Conservation (phyloP, 1,284 basidiomycete species). For the Pyrrhoderma lamaoense region DNA sequence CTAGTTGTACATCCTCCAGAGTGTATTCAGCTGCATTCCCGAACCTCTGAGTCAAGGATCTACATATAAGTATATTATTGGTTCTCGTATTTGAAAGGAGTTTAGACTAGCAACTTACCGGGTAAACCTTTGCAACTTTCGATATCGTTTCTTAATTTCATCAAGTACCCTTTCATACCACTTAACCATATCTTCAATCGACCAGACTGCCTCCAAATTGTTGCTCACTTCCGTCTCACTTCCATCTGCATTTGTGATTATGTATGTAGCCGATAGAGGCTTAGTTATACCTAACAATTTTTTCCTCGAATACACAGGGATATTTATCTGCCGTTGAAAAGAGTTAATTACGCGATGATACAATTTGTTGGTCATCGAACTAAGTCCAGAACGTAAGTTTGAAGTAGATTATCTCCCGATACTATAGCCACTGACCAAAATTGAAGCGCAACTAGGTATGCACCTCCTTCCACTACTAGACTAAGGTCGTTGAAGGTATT, state of each 20-base stretch:
- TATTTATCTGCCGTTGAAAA: constrained; percentile 89
- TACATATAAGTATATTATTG: constrained; percentile 25
- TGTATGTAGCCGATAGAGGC: not conserved
- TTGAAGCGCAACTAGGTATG: constrained; percentile 89
- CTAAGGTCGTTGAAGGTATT: constrained; percentile 93
- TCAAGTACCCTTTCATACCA: constrained; percentile 96
- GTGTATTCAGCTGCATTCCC: constrained; percentile 95
- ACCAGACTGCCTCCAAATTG: constrained; percentile 41
- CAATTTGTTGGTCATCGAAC: constrained; percentile 83
- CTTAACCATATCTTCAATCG: constrained; percentile 71
- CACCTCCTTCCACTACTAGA: constrained; percentile 82
- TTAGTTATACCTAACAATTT: constrained; percentile 11
- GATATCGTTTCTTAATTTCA: constrained; percentile 85
- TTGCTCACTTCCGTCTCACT: not conserved
- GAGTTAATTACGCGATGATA: constrained; percentile 89
- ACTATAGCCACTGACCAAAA: constrained; percentile 58
- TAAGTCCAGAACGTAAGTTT: constrained; percentile 23
- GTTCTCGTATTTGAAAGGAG: not conserved
- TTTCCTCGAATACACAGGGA: constrained; percentile 44
- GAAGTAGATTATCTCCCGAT: constrained; percentile 7
- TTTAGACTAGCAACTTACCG: constrained; percentile 40
- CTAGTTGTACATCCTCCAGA: constrained; percentile 75
- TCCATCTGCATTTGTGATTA: not conserved
- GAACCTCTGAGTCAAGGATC: constrained; percentile 79
- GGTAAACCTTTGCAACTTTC: constrained; percentile 91